Evolutionary conservation across 2,329 filamentous ascomycete species (phyloP), one percentile per base, ranked within the genome.

Genomic region (Ophiocordyceps unilateralis): DNA sequence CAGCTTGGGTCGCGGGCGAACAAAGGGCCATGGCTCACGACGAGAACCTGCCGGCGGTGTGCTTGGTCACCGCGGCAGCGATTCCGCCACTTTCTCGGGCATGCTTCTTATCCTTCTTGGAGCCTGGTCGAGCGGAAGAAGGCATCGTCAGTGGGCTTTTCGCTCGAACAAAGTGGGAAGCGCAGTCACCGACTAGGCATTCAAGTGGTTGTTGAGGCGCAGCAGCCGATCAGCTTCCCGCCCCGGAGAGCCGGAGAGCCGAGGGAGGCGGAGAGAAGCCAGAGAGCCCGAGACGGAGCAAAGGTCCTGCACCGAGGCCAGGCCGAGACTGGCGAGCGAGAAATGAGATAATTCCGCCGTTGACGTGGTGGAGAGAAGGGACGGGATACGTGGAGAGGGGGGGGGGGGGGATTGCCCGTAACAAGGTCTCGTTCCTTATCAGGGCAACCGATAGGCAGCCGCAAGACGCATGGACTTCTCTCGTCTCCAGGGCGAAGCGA

Each of bases 81-180:
- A 72, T 69, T 51, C 67, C 65, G 52, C 68, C 65, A 53, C 59
- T 60, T 53, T 72, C 68, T 66, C 64, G 72, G 56, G 64, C 68
- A 69, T 72, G 60, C 61, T 70, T 74, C 58, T 62, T 68, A 53
- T 68, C 61, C 57, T 70, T 72, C 63, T 70, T 70, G 46, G 60
- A 59, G 55, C 56, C 62, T 66, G 46, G 45, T 51, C 49, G 51
- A 34, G 5, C 11, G 23, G 23, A 46, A 42, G 44, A 48, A 26
- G 30, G 47, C 46, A 50, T 55, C 52, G 26, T 43, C 20, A 34
- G 30, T 34, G 14, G 30, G 11, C 12, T 34, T n/a, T 17, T 5
- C 5, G 28, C 6, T 11, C 4, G n/a, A 17, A 14, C 15, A 5
- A 4, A 7, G 4, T 15, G 30, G 30, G n/a, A n/a, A 14, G 4